Percentiles rank a stretch among this genome's conserved stretches.
Conservation (phyloP, 208 protist species). For the Wallacemonas sp. region DNA sequence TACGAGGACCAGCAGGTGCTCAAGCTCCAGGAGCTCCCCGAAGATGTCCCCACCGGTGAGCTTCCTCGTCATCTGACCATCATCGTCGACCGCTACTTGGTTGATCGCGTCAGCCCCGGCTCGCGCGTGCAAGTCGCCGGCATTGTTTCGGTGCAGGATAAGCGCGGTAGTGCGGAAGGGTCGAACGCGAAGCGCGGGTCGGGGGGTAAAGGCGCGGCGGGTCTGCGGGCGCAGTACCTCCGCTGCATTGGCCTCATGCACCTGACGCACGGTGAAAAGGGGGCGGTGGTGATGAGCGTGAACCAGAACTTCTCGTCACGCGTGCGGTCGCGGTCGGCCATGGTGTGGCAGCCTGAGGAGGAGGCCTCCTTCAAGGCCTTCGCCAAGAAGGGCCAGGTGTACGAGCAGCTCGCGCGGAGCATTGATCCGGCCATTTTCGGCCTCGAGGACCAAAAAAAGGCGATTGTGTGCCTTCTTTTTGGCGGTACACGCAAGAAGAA, state of each 20-base stretch:
- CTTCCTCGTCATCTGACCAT: slow-evolving; percentile 90
- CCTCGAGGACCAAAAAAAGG: slow-evolving; percentile 97
- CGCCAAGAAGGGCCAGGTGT: slow-evolving; percentile 87
- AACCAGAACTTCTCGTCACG: slow-evolving; percentile 91
- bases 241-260: slow-evolving; percentile 89
- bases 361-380: slow-evolving; percentile 91
- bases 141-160: slow-evolving; percentile 88
- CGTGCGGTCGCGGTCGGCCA: slow-evolving; percentile 71
- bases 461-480: slow-evolving; percentile 97
- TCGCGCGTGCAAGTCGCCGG: slow-evolving; percentile 96
- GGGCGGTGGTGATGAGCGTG: slow-evolving; percentile 65
- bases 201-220: slow-evolving; percentile 52
- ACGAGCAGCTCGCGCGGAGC: slow-evolving; percentile 93
- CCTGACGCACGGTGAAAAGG: slow-evolving; percentile 39
- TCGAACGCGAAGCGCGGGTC: slow-evolving; percentile 29
- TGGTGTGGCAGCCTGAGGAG: slow-evolving; percentile 87
- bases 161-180: slow-evolving; percentile 53
- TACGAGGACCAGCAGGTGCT: slow-evolving; percentile 94
- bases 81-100: slow-evolving; percentile 90
- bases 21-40: slow-evolving; percentile 95
- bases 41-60: slow-evolving; percentile 94
- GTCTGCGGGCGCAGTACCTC: slow-evolving; percentile 91
- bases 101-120: slow-evolving; percentile 95
- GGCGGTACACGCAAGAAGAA: slow-evolving; percentile 97
- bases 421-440: slow-evolving; percentile 99